Percentiles rank a stretch among this genome's conserved stretches.
phyloP scores from a whole-genome alignment of 2,329 filamentous ascomycete genomes.

The Cladosporium sp. region DNA sequence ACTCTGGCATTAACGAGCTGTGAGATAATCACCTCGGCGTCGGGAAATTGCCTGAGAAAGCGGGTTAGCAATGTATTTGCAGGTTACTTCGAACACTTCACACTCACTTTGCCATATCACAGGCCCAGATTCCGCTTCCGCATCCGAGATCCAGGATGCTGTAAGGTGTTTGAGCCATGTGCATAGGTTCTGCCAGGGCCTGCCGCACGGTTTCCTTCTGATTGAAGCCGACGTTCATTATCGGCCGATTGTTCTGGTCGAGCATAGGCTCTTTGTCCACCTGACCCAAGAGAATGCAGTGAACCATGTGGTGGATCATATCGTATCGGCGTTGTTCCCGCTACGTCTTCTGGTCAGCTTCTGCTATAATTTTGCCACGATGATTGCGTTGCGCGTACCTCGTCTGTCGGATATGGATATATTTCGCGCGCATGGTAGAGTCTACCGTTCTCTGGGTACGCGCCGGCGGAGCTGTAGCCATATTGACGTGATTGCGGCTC shows the following conservation, averaged over 20 bases:
- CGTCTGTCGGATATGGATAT: conserved; percentile 13
- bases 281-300: conserved; percentile 6
- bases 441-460: conserved; percentile 11
- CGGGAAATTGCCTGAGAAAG: conserved; percentile 44
- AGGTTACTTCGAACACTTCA: neutral
- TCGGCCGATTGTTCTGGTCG: neutral
- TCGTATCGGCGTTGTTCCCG: conserved; percentile 15
- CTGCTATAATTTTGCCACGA: neutral
- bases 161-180: conserved; percentile 26
- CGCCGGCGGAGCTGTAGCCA: neutral
- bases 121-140: conserved; percentile 87
- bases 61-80: conserved; percentile 11
- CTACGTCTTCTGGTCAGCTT: conserved; percentile 7
- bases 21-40: conserved; percentile 45
- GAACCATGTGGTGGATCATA: conserved; percentile 13
- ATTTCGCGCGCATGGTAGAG: conserved; percentile 6
- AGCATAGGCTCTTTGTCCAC: neutral
- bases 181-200: conserved; percentile 1
- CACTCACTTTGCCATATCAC: conserved; percentile 73
- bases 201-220: neutral
- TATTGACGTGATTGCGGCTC: neutral
- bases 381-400: neutral
- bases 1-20: neutral
- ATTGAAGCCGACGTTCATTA: neutral
- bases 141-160: conserved; percentile 67